Conservation (phyloP, 805 yeast genomes). For the Kazachstania bromeliacearum region DNA sequence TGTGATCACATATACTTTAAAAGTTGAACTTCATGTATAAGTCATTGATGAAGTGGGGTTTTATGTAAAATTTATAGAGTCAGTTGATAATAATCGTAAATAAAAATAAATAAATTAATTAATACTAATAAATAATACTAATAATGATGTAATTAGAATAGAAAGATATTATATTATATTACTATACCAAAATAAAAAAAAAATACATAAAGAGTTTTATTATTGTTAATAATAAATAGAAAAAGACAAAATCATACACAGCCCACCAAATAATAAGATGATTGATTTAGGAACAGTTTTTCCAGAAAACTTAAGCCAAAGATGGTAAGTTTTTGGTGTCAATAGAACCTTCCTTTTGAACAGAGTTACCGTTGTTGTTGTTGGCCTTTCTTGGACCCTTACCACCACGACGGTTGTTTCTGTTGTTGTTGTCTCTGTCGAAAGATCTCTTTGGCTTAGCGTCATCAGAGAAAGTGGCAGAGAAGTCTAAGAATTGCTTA, state of each 20-base stretch:
- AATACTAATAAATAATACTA: no score
- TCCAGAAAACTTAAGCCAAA: conserved; percentile 35
- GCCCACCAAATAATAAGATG: conserved; percentile 2
- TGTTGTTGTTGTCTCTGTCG: conserved; percentile 19
- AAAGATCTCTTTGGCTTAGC: conserved; percentile 26
- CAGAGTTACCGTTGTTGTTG: conserved; percentile 18
- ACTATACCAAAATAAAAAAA: conserved; percentile 1
- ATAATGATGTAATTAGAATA: no score
- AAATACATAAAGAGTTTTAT: not conserved
- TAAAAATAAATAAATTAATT: no score
- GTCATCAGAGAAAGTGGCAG: conserved; percentile 57
- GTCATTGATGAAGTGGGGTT: not conserved
- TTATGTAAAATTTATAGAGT: not conserved
- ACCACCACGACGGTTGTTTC: conserved; percentile 28
- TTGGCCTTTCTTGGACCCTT: conserved; percentile 21
- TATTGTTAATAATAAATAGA: not conserved
- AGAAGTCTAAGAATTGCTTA: conserved; percentile 67
- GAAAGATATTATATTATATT: conserved; percentile 1
- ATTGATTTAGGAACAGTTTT: not conserved
- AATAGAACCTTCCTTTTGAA: conserved; percentile 31
- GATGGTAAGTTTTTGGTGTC: conserved; percentile 69
- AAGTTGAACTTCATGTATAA: conserved; percentile 22
- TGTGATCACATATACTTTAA: conserved; percentile 49
- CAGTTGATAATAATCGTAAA: no score
- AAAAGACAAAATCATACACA: conserved; percentile 4